A percentile compares a stretch with the other conserved stretches of the same genome.
Evolutionary conservation across 2,329 filamentous ascomycete genomes (phyloP).

Genomic region (Endoconidiophora laricicola): DNA sequence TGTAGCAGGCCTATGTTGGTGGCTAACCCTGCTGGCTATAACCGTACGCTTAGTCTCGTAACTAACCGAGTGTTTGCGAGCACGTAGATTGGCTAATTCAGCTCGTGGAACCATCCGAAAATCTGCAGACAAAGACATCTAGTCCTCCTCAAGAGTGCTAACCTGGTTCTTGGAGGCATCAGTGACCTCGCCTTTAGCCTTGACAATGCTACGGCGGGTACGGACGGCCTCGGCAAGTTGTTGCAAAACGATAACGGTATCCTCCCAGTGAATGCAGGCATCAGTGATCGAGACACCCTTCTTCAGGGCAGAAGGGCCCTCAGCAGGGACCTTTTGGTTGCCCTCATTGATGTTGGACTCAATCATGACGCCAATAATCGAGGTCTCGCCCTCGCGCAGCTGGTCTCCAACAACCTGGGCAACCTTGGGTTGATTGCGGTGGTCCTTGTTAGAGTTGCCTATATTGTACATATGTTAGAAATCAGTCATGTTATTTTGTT

Average conservation of each 20-base stretch:
- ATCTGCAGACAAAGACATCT: slow-evolving; percentile 14
- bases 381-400: slow-evolving; percentile 69
- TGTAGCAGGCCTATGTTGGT: too few relatives aligned
- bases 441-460: slow-evolving; percentile 89
- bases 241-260: slow-evolving; percentile 65
- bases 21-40: too few relatives aligned
- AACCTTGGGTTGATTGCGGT: slow-evolving; percentile 92
- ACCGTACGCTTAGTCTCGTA: too few relatives aligned
- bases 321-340: slow-evolving; percentile 72
- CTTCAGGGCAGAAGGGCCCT: slow-evolving; percentile 63
- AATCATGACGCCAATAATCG: slow-evolving; percentile 94
- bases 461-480: not conserved
- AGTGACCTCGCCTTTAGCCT: slow-evolving; percentile 18
- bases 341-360: slow-evolving; percentile 92
- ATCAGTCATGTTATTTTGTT: not conserved
- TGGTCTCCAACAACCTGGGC: slow-evolving; percentile 70
- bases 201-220: slow-evolving; percentile 43
- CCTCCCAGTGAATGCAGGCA: slow-evolving; percentile 89
- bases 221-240: slow-evolving; percentile 73
- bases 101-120: too few relatives aligned
- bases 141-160: slow-evolving; percentile 36
- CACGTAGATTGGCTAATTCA: too few relatives aligned
- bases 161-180: slow-evolving; percentile 21
- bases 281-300: slow-evolving; percentile 91
- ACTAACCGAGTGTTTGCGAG: too few relatives aligned